Conservation (phyloP, 73 alveolate species). For the Effrenium voratum region DNA sequence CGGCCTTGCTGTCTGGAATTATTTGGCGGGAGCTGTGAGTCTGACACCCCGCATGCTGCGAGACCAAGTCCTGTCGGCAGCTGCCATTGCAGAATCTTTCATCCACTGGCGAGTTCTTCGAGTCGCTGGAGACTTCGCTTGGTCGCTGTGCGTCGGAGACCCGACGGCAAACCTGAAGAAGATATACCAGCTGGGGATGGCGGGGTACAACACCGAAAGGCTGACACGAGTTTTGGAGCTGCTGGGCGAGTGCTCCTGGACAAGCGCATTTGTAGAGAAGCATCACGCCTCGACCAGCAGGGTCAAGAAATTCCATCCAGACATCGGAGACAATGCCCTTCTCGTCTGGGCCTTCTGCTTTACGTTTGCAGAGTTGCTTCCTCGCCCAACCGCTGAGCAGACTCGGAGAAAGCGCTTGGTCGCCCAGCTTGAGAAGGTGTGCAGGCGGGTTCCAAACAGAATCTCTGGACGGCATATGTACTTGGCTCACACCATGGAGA, state of each 20-base stretch:
- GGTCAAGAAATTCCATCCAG: neutral
- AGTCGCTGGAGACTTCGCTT: neutral
- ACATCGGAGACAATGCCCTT: neutral
- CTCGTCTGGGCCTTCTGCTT: neutral
- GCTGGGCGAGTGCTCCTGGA: constrained; percentile 1
- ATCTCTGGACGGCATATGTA: constrained; percentile 4
- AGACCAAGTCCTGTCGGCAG: neutral
- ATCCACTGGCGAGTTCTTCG: neutral
- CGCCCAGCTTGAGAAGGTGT: neutral
- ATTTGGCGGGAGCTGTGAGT: neutral
- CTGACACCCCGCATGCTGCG: neutral
- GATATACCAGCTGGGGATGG: neutral
- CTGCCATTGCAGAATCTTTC: neutral
- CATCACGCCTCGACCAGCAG: neutral
- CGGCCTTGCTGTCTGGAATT: neutral
- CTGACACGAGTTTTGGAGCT: neutral
- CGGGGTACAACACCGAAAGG: neutral
- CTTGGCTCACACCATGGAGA: neutral
- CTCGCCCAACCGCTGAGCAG: neutral
- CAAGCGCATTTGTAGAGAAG: constrained; percentile 3
- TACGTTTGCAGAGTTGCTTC: neutral
- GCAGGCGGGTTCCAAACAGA: neutral
- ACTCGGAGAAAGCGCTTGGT: neutral
- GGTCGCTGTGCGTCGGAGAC: neutral
- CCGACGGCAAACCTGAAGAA: neutral